Evolutionary conservation across 2,329 filamentous ascomycete genomes (phyloP), one percentile per base, ranked within the genome.

Genomic region (Penicillium brevicompactum): DNA sequence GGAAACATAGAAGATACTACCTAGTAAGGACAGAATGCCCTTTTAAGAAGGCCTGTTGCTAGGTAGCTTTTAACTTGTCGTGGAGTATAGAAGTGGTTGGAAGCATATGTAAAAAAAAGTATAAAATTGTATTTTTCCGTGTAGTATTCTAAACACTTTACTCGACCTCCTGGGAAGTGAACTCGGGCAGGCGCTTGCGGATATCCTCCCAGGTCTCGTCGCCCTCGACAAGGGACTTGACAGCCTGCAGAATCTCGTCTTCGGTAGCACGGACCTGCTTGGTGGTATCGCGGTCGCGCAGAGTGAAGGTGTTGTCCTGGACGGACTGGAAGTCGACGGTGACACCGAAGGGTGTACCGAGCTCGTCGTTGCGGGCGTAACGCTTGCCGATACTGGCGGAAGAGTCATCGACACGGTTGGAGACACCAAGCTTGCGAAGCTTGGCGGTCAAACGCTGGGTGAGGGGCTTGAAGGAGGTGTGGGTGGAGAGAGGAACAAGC

Each of bases 321-420:
- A 96, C 80, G 46, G 91, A 95, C 81, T 97, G 91, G 84, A 97
- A 97, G 75, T 97, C 93, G 57, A 97, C 85, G 0, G 93, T 97
- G 74, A 97, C 87, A 71, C 92, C 93, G 62, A 97, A 87, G 7
- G 93, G 91, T 43, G 94, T 97, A 68, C 93, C 94, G 56, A 97
- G 84, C 79, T 97, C 93, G 75, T 97, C 93, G 73, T 97, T 97
- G 68, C 94, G 87, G 71, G 89, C 87, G 76, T 96, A 97, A 51
- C 93, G 89, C 82, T 96, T 96, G 73, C 93, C 93, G 66, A 97
- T 97, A 60, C 87, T 92, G 58, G 92, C 92, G 27, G 89, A 91
- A 13, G 91, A 95, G 74, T 94, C 90, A 70, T 97, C 94, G 37
- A 97, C 85, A 58, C 90, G 88, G 80, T 86, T 95, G 42, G 91